Conservation (phyloP, 129 eudicot genomes). For the Dittrichia graveolens region DNA sequence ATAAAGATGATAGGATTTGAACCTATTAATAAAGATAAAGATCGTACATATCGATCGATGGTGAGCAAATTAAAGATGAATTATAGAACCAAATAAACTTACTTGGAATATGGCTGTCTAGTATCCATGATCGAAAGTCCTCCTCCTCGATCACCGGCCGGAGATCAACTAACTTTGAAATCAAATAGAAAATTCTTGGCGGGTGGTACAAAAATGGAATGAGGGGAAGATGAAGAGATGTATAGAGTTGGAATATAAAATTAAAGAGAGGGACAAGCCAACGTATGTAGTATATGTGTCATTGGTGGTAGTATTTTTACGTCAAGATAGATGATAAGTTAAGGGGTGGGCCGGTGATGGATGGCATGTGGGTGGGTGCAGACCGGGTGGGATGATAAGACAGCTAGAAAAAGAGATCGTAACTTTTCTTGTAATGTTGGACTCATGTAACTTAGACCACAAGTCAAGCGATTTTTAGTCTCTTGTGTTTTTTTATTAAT, state of each 20-base stretch:
- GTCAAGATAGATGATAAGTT: slow-evolving; percentile 22
- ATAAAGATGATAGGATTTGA: not conserved
- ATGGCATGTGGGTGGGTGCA: slow-evolving; percentile 3
- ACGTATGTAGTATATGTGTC: slow-evolving; percentile 31
- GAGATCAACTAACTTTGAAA: not conserved
- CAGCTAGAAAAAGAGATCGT: slow-evolving; percentile 34
- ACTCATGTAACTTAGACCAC: slow-evolving; percentile 40
- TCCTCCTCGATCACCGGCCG: not conserved
- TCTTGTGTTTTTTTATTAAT: not conserved
- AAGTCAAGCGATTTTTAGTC: slow-evolving; percentile 38
- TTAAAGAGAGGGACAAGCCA: slow-evolving; percentile 38
- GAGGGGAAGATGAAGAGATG: slow-evolving; percentile 20
- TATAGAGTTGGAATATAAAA: not conserved
- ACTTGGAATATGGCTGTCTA: slow-evolving; percentile 40
- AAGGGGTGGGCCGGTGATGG: not conserved
- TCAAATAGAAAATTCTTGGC: too few species aligned
- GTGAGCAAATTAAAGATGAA: too few species aligned
- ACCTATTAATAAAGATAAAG: not conserved
- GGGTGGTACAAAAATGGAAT: not conserved
- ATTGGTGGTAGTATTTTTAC: slow-evolving; percentile 28
- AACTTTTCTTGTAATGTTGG: slow-evolving; percentile 44
- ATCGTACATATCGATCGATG: not conserved
- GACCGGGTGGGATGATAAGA: slow-evolving; percentile 23
- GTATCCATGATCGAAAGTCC: slow-evolving; percentile 23
- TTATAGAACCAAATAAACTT: slow-evolving; percentile 8